Conservation (phyloP, 1,139 yeast species). For the Hyphopichia buzzinii region DNA sequence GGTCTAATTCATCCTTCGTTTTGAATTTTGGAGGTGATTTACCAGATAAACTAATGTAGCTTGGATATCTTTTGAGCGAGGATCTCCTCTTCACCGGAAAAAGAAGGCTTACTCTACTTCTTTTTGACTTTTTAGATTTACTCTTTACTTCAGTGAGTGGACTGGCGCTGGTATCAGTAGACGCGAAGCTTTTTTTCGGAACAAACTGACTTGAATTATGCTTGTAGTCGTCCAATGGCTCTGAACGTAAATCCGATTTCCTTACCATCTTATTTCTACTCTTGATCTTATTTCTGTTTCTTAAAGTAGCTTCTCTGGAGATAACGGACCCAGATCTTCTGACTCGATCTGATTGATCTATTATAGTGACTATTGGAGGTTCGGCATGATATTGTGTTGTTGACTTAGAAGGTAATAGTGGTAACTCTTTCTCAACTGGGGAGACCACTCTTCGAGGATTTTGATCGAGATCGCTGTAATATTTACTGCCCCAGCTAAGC, state of each 20-base stretch:
- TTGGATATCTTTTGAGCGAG: conserved; percentile 27
- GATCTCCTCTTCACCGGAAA: conserved; percentile 39
- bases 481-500: too few species aligned
- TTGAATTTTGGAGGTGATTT: conserved; percentile 23
- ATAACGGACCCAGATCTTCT: conserved; percentile 30
- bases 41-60: conserved; percentile 15
- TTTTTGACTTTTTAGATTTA: background rate
- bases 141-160: background rate
- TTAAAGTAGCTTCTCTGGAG: conserved; percentile 30
- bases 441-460: conserved; percentile 1
- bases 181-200: background rate
- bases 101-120: conserved; percentile 15
- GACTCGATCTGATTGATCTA: conserved; percentile 18
- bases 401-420: background rate
- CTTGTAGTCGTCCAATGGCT: background rate
- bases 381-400: conserved; percentile 5
- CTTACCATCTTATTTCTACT: conserved; percentile 30
- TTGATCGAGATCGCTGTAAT: too few species aligned
- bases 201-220: background rate
- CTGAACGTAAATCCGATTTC: conserved; percentile 15
- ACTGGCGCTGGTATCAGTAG: background rate
- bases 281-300: conserved; percentile 30
- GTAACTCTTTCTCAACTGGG: background rate
- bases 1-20: conserved; percentile 23
- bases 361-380: conserved; percentile 27